Conservation (phyloP, 805 yeast genomes). For the Kodamaea kaohsiungensis region DNA sequence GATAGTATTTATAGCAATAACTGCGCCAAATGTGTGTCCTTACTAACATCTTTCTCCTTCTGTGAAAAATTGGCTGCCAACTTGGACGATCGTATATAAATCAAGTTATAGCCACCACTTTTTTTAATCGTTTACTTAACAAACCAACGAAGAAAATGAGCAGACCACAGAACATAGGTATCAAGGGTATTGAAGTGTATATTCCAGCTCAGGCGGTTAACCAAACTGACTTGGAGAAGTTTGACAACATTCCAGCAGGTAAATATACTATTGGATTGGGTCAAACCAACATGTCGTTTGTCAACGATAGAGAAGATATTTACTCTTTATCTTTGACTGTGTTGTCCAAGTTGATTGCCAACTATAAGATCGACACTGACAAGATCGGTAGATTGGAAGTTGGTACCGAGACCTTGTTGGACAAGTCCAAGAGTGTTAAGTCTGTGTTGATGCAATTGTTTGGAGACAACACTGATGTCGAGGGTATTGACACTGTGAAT, state of each 20-base stretch:
- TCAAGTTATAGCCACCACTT: neutral
- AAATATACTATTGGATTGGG: conserved; percentile 98
- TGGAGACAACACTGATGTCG: conserved; percentile 85
- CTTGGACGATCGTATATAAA: neutral
- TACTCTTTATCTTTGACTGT: conserved; percentile 95
- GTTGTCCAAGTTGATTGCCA: conserved; percentile 68
- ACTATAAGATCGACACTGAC: conserved; percentile 79
- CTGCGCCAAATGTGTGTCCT: no score
- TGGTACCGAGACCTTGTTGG: conserved; percentile 96
- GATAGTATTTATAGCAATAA: no score
- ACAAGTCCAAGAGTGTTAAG: conserved; percentile 95
- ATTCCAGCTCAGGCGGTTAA: conserved; percentile 82
- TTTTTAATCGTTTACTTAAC: neutral
- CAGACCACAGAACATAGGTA: conserved; percentile 86
- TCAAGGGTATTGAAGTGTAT: conserved; percentile 93
- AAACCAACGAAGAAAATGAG: conserved; percentile 20
- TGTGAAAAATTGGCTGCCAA: conserved; percentile 5
- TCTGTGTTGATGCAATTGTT: conserved; percentile 93
- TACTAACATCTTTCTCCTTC: no score
- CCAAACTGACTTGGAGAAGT: conserved; percentile 84
- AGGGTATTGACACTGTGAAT: conserved; percentile 93
- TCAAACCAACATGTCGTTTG: conserved; percentile 97
- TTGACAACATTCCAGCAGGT: conserved; percentile 86
- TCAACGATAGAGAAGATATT: conserved; percentile 95
- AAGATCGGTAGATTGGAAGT: conserved; percentile 93